phyloP scores from a whole-genome alignment of 352 stramenopile species.

The Elongisporangium undulatum region DNA sequence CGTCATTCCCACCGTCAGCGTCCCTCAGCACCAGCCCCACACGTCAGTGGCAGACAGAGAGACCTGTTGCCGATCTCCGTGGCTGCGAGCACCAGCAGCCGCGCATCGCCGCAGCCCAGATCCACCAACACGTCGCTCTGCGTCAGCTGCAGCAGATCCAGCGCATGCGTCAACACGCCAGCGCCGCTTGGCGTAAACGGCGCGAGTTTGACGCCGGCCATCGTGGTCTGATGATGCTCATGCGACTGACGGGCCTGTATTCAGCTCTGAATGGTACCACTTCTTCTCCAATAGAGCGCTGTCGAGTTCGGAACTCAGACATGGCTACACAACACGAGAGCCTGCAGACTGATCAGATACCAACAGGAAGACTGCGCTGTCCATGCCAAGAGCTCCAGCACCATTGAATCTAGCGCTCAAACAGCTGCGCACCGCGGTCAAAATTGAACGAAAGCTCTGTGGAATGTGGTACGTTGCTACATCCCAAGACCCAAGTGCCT shows the following conservation, averaged over 20 bases:
- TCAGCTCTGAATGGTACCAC: not conserved
- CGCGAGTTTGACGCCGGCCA: slow-evolving; percentile 52
- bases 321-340: too few relatives aligned
- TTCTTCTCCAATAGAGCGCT: not conserved
- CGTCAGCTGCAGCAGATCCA: slow-evolving; percentile 60
- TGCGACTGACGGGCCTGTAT: not conserved
- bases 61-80: slow-evolving; percentile 36
- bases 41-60: not conserved
- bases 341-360: too few relatives aligned
- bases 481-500: too few relatives aligned
- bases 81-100: slow-evolving; percentile 61
- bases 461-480: too few relatives aligned
- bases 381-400: too few relatives aligned
- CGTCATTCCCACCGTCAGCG: not conserved
- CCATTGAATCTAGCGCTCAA: too few relatives aligned
- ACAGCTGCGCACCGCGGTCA: too few relatives aligned
- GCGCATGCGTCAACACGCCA: slow-evolving; percentile 49
- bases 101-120: slow-evolving; percentile 75
- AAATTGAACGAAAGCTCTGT: too few relatives aligned
- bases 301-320: not conserved
- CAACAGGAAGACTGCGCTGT: too few relatives aligned
- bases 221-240: not conserved
- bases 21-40: not conserved
- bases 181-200: slow-evolving; percentile 77
- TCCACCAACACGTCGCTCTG: slow-evolving; percentile 63